Base-by-base conservation (phyloP, 768 basidiomycete species). In the Trametes punicea region DNA sequence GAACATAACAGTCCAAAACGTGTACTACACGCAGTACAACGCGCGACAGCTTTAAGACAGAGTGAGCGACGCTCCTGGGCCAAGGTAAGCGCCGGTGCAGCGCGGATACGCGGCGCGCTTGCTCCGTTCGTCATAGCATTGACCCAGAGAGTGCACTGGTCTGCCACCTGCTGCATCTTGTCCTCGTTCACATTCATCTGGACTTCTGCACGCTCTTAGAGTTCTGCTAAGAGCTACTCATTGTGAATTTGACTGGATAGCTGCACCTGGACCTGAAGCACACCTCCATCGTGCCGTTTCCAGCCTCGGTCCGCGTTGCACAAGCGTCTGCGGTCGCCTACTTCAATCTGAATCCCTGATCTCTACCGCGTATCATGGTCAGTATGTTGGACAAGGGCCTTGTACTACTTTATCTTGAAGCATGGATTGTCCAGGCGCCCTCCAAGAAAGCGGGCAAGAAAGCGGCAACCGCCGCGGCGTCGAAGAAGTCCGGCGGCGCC, bases 401-500 rank as follows among this genome's bases (percentile, higher is more conserved):
- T 38, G 51, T 56, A 4, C 29, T 56, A 13, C 47, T 62, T 27
- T 58, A 51, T 56, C 56, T 55, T 57, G 51, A 62, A 53, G 38
- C 61, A 30, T 41, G 50, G 25, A 21, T 36, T 46, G 29, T 56
- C 2, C 65, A 93, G 90, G 91, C 89, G 45, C 83, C 84, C 65
- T 92, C 91, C 44, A 93, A 91, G 79, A 93, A 93, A 74, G 90
- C 91, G 44, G 90, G 85, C 36, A 93, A 91, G 81, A 93, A 92
- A 76, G 84, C 44, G 16, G 52, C 75, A 34, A 73, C 80, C 23
- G 72, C 80, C 29, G 74, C 83, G 39, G 71, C 83, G 46, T 71
- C 83, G 15, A 90, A 88, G 80, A 86, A 85, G 72, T 70, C 76
- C 29, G 77, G 74, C 38, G 81, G 76, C 46, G n/a, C n/a, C n/a